Evolutionary conservation across 192 early-diverging fungal species (phyloP), one percentile per base, ranked within the genome.

Genomic region (Entomortierella parvispora): DNA sequence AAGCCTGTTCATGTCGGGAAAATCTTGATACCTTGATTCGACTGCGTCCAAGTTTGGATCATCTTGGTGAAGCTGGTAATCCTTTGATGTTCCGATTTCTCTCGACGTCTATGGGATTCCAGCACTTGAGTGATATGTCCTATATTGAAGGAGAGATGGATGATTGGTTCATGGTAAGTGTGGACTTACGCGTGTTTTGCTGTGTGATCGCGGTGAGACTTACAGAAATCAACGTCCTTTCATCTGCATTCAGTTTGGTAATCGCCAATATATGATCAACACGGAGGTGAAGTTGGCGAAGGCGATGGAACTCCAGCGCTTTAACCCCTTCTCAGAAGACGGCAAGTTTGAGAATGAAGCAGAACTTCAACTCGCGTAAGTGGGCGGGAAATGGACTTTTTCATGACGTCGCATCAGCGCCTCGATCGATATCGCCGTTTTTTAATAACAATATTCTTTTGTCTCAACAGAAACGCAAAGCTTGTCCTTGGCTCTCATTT

Each of bases 81-180:
- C 86, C 92, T 2, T 53, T 94, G 22, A 55, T 94, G 25, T 60
- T 94, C 5, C 62, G 90, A 48, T 91, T 94, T 47, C 67, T 95
- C 33, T 88, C 91, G 8, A 87, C 86, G 4, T 88, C 91, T 6
- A 85, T 79, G 17, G 94, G 94, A 5, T 94, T 94, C 66, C 60
- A 77, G 25, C 92, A 93, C 54, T 71, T 95, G 32, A 72, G 86
- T 28, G 84, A 91, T 31, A 71, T 89, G n/a, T 88, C 85, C 23
- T 96, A 91, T 75, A 85, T 94, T 11, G 81, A 91, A 62, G 81
- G 81, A 40, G 91, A 95, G 67, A 89, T 94, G 86, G 88, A 90
- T 47, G 86, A 90, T 17, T 95, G 94, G 94, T 90, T 89, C 68
- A 89, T 91, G 85, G 94, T 94, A 84, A 47, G 58, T 29, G 1